These are phyloP conservation scores for Neurospora sp. DNA, from an alignment of 495 filamentous ascomycete species.

Conservation along the genomic window DNA sequence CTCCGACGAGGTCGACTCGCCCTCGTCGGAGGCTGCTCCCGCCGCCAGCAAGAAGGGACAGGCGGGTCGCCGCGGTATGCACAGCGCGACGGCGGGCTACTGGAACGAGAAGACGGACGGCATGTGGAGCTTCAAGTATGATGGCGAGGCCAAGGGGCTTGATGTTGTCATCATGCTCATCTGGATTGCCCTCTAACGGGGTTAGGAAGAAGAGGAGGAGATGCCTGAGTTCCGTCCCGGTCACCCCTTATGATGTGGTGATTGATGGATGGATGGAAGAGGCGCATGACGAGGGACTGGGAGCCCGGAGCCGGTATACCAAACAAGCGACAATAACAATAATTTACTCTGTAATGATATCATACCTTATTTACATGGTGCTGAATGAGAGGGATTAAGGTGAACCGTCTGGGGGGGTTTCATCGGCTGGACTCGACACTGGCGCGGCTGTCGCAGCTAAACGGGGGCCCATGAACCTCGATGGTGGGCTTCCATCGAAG, in stretches of 20 bases:
- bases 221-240: background rate
- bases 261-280: background rate
- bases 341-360: background rate
- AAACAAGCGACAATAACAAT: background rate
- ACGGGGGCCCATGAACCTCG: background rate
- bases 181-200: constrained; percentile 58
- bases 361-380: background rate
- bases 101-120: constrained; percentile 97
- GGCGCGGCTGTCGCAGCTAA: background rate
- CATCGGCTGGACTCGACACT: background rate
- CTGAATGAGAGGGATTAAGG: background rate
- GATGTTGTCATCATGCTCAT: constrained; percentile 88
- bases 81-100: constrained; percentile 86
- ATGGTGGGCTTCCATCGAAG: background rate
- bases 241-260: background rate
- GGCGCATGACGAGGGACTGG: background rate
- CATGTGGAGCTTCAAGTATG: constrained; percentile 96
- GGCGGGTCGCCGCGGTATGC: constrained; percentile 85
- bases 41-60: constrained; percentile 41
- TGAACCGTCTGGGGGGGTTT: background rate
- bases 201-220: background rate
- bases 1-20: too few relatives aligned
- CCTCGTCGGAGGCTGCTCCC: constrained; percentile 24
- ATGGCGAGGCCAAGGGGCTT: constrained; percentile 73
- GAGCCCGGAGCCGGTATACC: background rate